Base-by-base conservation (phyloP, 2,329 filamentous ascomycete species). In the Periglandula ipomoeae region DNA sequence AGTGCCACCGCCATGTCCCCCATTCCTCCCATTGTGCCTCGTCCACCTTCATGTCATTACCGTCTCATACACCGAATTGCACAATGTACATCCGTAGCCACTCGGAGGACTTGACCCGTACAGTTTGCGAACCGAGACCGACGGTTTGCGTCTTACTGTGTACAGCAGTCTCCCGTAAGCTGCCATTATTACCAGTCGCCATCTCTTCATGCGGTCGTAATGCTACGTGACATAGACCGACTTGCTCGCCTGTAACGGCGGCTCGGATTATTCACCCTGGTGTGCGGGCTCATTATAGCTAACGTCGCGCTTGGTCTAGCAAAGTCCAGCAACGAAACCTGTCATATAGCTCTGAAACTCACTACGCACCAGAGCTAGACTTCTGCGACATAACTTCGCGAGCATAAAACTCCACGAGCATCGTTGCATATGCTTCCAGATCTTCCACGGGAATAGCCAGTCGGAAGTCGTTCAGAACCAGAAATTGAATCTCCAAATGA, bases 381-480 rank as follows among this genome's bases (percentile, higher is more conserved):
- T 57, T 55, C 46, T 59, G 59, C 3, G 58, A 55, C 23, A 95
- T 79, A 15, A 96, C 84, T 65, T 98, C 93, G 47, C 91, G 78
- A 0, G 89, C 91, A 61, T 97, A 98, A 61, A 97, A 98, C 61
- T 97, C 91, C 15, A 98, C 93, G 11, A 98, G 75, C 91, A 97
- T 97, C 1, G 93, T 98, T 5, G 89, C 93, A 59, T 98, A 98
- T 0, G 89, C 89, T 66, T 98, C 93, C 51, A 98, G 79, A 60
- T 97, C 91, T 69, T 97, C 93, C 13, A 97, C 85, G 0, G 91
- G 86, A 9, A 98, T 85, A 2, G 89, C 88, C 15, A 98, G 82
- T 51, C 91, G 83, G 65, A 98, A 98, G 65, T 97, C 93, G 67
- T 98, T 98, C 26, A 98, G 75, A 2, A 96, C 76, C 5, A 98